Conservation (phyloP, 2,329 filamentous ascomycete species). For the Hypoxylon sp. region DNA sequence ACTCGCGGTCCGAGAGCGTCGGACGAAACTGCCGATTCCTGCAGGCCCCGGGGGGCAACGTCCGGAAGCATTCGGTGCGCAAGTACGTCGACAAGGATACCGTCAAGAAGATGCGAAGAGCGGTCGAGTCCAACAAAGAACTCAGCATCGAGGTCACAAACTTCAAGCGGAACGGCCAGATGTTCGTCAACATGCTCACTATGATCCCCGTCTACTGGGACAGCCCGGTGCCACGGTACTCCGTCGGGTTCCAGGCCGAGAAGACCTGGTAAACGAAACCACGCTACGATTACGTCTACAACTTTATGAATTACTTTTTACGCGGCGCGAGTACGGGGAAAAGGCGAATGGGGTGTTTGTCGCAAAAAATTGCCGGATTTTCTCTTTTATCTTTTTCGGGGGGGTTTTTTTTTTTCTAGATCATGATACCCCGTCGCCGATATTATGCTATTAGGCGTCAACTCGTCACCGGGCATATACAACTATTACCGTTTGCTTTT, state of each 20-base stretch:
- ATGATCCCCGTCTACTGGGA: slow-evolving; percentile 84
- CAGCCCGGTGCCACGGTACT: slow-evolving; percentile 73
- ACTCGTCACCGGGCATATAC: slow-evolving; percentile 29
- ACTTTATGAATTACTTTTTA: background rate
- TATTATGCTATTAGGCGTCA: slow-evolving; percentile 38
- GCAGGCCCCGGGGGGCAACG: slow-evolving; percentile 77
- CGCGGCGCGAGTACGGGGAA: background rate
- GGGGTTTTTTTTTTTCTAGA: slow-evolving; percentile 13
- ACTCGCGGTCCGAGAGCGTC: slow-evolving; percentile 77
- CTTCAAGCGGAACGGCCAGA: slow-evolving; percentile 82
- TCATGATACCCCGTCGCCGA: slow-evolving; percentile 32
- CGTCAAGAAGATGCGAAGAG: slow-evolving; percentile 64
- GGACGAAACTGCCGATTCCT: slow-evolving; percentile 88
- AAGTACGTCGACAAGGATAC: slow-evolving; percentile 75
- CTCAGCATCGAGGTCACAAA: slow-evolving; percentile 73
- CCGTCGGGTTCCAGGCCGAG: slow-evolving; percentile 82
- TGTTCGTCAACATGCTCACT: slow-evolving; percentile 85
- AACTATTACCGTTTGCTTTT: slow-evolving; percentile 38
- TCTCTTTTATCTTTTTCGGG: slow-evolving; percentile 15
- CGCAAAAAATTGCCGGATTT: slow-evolving; percentile 3
- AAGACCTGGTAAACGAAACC: slow-evolving; percentile 43
- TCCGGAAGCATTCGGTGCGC: slow-evolving; percentile 68
- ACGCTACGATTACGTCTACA: background rate
- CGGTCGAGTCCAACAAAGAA: slow-evolving; percentile 60
- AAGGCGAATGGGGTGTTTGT: slow-evolving; percentile 4